Evolutionary conservation across 805 yeast genomes (phyloP).

Genomic region (Pichia gijzeniarum): DNA sequence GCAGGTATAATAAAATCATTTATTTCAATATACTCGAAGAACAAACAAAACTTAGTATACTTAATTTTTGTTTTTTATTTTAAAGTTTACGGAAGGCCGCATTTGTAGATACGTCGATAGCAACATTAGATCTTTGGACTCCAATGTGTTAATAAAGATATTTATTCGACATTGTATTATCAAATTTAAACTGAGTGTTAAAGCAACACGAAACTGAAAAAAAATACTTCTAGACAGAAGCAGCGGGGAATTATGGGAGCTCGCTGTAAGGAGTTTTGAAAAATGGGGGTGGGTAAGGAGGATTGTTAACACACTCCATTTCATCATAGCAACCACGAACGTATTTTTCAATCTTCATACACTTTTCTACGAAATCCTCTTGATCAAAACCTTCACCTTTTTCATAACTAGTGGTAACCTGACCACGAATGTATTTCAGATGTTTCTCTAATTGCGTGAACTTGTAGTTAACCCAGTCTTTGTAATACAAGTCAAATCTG

Average conservation of each 20-base stretch:
- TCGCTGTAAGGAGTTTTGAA: conserved; percentile 22
- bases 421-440: conserved; percentile 18
- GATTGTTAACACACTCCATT: conserved; percentile 30
- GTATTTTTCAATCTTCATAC: conserved; percentile 27
- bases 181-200: no score
- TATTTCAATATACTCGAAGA: no score
- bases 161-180: no score
- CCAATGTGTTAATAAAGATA: no score
- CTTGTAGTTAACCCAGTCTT: conserved; percentile 32
- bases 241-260: background rate
- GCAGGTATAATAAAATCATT: no score
- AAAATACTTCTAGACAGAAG: no score
- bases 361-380: conserved; percentile 22
- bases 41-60: no score
- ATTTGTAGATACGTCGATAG: no score
- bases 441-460: conserved; percentile 26
- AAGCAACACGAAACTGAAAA: no score
- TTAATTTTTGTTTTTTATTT: no score
- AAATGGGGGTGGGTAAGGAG: conserved; percentile 26
- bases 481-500: conserved; percentile 29
- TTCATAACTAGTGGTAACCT: conserved; percentile 15
- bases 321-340: conserved; percentile 28
- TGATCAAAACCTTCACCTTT: conserved; percentile 28
- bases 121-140: no score
- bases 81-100: no score